phyloP scores from a whole-genome alignment of 192 early-diverging fungal genomes.

The Spizellomyces sp. region DNA sequence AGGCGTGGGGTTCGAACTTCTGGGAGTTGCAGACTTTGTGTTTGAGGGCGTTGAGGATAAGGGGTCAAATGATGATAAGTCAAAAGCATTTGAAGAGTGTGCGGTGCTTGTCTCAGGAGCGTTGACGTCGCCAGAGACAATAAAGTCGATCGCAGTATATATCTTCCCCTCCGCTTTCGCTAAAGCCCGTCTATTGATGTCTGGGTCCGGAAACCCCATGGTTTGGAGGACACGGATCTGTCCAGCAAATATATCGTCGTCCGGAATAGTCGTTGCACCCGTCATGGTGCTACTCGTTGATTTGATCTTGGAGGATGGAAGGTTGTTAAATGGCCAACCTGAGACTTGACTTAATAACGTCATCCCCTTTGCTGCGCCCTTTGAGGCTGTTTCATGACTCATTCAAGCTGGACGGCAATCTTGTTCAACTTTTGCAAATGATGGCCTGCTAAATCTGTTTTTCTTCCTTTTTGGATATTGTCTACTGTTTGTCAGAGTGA shows the following conservation, averaged over 20 bases:
- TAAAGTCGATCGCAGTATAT: slow-evolving; percentile 36
- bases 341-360: no score
- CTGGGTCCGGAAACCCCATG: slow-evolving; percentile 41
- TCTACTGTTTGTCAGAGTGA: no score
- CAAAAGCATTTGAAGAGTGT: not conserved
- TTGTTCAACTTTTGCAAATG: no score
- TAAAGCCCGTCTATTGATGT: slow-evolving; percentile 35
- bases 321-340: no score
- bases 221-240: slow-evolving; percentile 22
- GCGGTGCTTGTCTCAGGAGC: not conserved
- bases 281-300: not conserved
- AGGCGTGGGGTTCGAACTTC: not conserved
- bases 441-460: no score
- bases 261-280: not conserved
- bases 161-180: slow-evolving; percentile 22
- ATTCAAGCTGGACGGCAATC: no score
- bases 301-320: no score
- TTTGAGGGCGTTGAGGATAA: not conserved
- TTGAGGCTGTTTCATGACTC: no score
- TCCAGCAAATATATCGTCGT: slow-evolving; percentile 33
- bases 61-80: not conserved
- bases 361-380: no score
- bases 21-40: not conserved
- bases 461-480: no score
- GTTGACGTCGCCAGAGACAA: slow-evolving; percentile 15